phyloP scores from a whole-genome alignment of 2,329 filamentous ascomycete species.

The Cercospora sp. region DNA sequence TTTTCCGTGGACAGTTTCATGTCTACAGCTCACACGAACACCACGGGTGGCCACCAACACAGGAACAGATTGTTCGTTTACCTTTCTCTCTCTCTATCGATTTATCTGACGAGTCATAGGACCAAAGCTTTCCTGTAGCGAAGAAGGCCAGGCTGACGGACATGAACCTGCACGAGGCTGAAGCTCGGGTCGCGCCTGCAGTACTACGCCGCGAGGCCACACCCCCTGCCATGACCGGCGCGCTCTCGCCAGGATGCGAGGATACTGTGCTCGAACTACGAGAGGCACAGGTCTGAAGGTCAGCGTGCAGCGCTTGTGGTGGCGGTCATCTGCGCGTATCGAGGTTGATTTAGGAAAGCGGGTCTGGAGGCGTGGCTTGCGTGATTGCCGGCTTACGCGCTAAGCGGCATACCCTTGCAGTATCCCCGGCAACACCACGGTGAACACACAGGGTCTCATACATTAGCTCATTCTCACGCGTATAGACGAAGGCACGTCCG shows the following conservation, averaged over 20 bases:
- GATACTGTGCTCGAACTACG: not conserved
- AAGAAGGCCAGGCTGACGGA: not conserved
- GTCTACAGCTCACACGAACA: not conserved
- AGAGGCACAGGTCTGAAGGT: no score
- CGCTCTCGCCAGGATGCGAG: not conserved
- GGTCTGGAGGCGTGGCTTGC: not conserved
- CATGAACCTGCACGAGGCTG: not conserved
- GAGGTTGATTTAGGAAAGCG: not conserved
- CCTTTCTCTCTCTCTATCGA: not conserved
- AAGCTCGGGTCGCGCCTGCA: not conserved
- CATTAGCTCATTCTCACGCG: not conserved
- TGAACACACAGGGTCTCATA: not conserved
- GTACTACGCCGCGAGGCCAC: not conserved
- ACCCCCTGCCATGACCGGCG: not conserved
- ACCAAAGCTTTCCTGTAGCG: not conserved
- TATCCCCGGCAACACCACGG: not conserved
- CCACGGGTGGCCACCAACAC: not conserved
- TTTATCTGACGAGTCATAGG: not conserved
- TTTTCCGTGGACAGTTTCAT: not conserved
- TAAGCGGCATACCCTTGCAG: not conserved
- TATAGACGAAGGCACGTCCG: not conserved
- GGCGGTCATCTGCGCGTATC: not conserved
- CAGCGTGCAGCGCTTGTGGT: no score
- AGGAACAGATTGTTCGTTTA: not conserved
- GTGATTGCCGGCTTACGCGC: not conserved